Percentiles rank a stretch among this genome's conserved stretches.
Conservation (phyloP, 2,329 filamentous ascomycete genomes). For the Ophiosphaerella narmari region DNA sequence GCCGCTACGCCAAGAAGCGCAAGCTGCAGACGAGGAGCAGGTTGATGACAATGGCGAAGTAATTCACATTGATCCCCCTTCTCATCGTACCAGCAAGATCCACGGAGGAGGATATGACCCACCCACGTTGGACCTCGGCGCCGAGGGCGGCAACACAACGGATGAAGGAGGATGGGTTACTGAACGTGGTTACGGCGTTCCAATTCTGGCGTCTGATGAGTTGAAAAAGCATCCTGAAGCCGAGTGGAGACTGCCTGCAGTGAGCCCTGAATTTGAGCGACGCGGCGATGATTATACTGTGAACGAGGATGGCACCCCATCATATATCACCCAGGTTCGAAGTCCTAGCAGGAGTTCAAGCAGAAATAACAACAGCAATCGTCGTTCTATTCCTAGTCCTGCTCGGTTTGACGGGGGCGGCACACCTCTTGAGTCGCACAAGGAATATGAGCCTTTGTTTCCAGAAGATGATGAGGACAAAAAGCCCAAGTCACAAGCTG, state of each 20-base stretch:
- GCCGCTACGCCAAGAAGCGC: constrained; percentile 56
- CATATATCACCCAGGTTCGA: constrained; percentile 56
- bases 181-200: constrained; percentile 68
- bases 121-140: constrained; percentile 57
- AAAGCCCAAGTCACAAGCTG: constrained; percentile 56
- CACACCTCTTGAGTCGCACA: constrained; percentile 82
- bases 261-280: constrained; percentile 70
- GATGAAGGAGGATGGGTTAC: constrained; percentile 58
- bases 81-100: constrained; percentile 50
- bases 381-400: constrained; percentile 33
- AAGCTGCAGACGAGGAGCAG: constrained; percentile 48
- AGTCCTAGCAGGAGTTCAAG: constrained; percentile 55
- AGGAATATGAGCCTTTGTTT: constrained; percentile 95
- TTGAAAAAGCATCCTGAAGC: constrained; percentile 72
- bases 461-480: constrained; percentile 74
- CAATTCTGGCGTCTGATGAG: constrained; percentile 89
- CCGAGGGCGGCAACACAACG: constrained; percentile 50
- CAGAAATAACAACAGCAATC: constrained; percentile 63
- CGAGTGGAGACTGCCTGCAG: constrained; percentile 75
- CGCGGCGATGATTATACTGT: constrained; percentile 61
- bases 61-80: constrained; percentile 78
- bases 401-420: constrained; percentile 57
- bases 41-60: constrained; percentile 60
- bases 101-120: constrained; percentile 57
- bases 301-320: constrained; percentile 42